Conservation (phyloP, 805 yeast genomes). For the Metschnikowia peoriensis region DNA sequence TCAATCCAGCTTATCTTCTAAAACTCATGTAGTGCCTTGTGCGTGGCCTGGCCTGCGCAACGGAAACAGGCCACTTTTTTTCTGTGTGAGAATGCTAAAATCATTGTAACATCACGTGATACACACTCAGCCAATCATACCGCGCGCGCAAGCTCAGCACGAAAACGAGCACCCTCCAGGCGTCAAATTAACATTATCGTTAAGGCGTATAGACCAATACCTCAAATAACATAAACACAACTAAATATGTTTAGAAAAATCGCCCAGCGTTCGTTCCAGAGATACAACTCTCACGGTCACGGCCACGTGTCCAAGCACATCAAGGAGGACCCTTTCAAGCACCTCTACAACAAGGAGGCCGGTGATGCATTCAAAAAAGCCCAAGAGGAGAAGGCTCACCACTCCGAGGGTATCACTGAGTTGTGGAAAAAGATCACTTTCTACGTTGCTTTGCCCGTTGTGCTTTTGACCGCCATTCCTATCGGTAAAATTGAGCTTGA, state of each 20-base stretch:
- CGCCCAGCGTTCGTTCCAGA: constrained; percentile 37
- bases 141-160: constrained; percentile 1
- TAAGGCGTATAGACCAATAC: too few relatives aligned
- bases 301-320: constrained; percentile 42
- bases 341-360: constrained; percentile 51
- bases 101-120: constrained; percentile 7
- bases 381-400: constrained; percentile 66
- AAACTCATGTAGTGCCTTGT: too few relatives aligned
- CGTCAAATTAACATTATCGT: neutral
- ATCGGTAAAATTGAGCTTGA: constrained; percentile 78
- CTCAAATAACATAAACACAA: neutral
- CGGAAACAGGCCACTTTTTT: constrained; percentile 3
- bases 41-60: neutral
- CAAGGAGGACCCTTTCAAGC: constrained; percentile 40
- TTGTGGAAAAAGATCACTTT: constrained; percentile 86
- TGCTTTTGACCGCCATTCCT: constrained; percentile 72
- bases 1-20: neutral
- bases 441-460: constrained; percentile 80
- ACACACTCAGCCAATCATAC: constrained; percentile 8
- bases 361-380: constrained; percentile 68
- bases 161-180: neutral
- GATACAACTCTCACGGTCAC: constrained; percentile 42
- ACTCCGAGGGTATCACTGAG: constrained; percentile 71
- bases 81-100: neutral
- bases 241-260: constrained; percentile 34